A percentile compares a stretch with the other conserved stretches of the same genome.
Evolutionary conservation across 1,139 yeast genomes (phyloP).

Genomic region (Pichia sp.): DNA sequence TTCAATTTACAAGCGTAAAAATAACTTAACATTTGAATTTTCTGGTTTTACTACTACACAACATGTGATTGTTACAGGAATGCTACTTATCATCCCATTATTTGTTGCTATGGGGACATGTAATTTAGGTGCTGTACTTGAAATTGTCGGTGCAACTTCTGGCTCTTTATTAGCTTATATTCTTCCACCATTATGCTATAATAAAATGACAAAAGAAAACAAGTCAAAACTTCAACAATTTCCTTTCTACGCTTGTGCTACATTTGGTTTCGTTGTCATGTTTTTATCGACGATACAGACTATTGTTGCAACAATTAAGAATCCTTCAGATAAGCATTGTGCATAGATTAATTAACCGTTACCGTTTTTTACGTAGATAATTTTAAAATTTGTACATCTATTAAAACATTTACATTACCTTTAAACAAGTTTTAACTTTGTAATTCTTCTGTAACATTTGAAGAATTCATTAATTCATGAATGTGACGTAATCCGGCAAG

Average conservation of each 20-base stretch:
- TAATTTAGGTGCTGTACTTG: slow-evolving; percentile 82
- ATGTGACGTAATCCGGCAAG: neutral
- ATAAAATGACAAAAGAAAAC: slow-evolving; percentile 51
- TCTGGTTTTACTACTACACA: slow-evolving; percentile 38
- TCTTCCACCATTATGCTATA: slow-evolving; percentile 77
- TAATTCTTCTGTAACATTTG: neutral
- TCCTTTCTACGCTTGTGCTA: slow-evolving; percentile 56
- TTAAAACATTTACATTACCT: neutral
- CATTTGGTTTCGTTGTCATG: slow-evolving; percentile 75
- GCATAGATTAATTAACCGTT: slow-evolving; percentile 3
- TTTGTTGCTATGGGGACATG: slow-evolving; percentile 72
- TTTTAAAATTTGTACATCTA: neutral
- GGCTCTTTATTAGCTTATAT: slow-evolving; percentile 92
- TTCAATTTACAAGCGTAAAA: slow-evolving; percentile 18
- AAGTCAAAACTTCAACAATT: slow-evolving; percentile 40
- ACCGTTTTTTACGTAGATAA: neutral
- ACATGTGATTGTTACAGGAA: slow-evolving; percentile 64
- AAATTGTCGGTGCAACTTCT: slow-evolving; percentile 85
- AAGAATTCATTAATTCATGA: slow-evolving; percentile 1
- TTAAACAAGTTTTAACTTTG: too few species aligned
- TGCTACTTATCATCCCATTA: slow-evolving; percentile 66
- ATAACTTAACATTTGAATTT: slow-evolving; percentile 23
- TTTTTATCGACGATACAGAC: slow-evolving; percentile 72
- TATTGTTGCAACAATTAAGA: slow-evolving; percentile 43
- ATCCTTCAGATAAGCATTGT: slow-evolving; percentile 38